Conservation (phyloP, 2,329 filamentous ascomycete species). For the Alternaria sp. region DNA sequence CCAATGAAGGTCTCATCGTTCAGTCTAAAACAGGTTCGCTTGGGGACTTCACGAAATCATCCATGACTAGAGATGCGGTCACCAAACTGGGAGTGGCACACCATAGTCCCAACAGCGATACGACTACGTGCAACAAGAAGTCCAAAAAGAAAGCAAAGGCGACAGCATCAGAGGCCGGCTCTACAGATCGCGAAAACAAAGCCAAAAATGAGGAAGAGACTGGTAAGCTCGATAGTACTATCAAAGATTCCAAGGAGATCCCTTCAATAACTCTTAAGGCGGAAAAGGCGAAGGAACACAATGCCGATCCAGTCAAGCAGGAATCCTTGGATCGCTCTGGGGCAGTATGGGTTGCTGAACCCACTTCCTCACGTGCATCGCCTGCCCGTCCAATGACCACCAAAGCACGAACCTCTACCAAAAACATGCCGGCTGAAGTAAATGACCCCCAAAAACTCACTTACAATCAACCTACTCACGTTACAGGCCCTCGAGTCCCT, state of each 20-base stretch:
- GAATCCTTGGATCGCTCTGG: constrained; percentile 1
- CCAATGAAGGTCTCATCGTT: neutral
- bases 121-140: neutral
- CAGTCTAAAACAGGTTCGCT: constrained; percentile 2
- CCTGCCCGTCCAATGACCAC: neutral
- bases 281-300: constrained; percentile 9
- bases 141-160: constrained; percentile 11
- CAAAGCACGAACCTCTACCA: constrained; percentile 4
- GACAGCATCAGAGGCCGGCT: too few species aligned
- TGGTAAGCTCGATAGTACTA: constrained; percentile 23
- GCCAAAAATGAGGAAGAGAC: neutral
- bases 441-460: neutral
- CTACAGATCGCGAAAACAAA: neutral
- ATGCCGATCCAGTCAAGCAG: neutral
- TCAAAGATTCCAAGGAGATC: constrained; percentile 11
- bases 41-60: neutral
- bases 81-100: neutral
- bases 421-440: constrained; percentile 15
- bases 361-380: neutral
- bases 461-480: constrained; percentile 9
- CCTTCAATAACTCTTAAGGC: constrained; percentile 27
- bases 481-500: neutral
- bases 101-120: neutral
- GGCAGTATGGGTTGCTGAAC: constrained; percentile 16
- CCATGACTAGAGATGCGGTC: neutral